Base-by-base conservation (phyloP, 371 early-diverging fungal species). In the Actinomucor elegans region DNA sequence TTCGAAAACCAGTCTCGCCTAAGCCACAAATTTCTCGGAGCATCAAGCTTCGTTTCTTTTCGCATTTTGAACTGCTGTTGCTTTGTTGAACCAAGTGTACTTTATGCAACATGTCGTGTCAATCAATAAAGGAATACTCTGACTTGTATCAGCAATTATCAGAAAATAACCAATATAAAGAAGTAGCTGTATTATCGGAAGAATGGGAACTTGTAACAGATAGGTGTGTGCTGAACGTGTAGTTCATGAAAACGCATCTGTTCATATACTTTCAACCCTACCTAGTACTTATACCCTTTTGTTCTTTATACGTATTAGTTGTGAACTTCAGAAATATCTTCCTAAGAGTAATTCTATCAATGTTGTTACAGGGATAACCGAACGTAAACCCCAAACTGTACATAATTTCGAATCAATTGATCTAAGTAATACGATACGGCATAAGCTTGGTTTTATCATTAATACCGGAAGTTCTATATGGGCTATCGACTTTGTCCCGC, bases 391-490 rank as follows among this genome's bases (percentile, higher is more conserved):
- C 2, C 14, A 35, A 11, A 37, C 42, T 2, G 2, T 65, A 27
- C 32, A 44, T 5, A 36, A 38, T 4, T 46, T 61, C 32, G 55
- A 57, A 14, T 21, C 24, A n/a, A 42, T 48, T 23, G 45, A 41
- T 23, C 3, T 62, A 47, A 66, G 55, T 38, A 20, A 72, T 17
- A 18, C 46, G 7, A 58, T 65, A 7, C 18, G 20, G 32, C 29
- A 61, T 47, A 65, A 55, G 47, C 42, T 36, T 18, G 77, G 73
- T 0, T 52, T 57, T 44, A 48, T 81, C 10, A 24, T 84, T 2
- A 85, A 86, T 34, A 55, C 69, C n/a, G 89, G 86, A 4, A 70
- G 74, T 5, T 75, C 85, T 18, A 69, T 87, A n/a, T 85, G 86
- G 83, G 85, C 78, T 8, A 44, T 89, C 18, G 84, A 81, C 18